phyloP scores from a whole-genome alignment of 352 stramenopile genomes.

The Globisporangium takayamanum region DNA sequence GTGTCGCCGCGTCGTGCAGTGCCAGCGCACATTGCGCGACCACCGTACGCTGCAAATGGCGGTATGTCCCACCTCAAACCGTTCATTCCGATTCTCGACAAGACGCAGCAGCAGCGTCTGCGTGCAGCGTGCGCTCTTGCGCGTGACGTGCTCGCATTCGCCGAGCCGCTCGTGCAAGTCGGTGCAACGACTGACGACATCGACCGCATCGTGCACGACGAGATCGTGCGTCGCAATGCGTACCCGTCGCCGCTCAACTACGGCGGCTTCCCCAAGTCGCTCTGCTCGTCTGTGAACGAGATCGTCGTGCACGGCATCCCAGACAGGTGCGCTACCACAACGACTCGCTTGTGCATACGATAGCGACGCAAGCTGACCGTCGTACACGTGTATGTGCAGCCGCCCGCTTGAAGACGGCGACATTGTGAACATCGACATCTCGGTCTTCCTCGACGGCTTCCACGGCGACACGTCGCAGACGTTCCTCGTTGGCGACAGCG shows the following conservation, averaged over 20 bases:
- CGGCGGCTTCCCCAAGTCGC: constrained; percentile 91
- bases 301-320: constrained; percentile 97
- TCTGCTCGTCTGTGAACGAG: constrained; percentile 96
- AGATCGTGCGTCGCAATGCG: constrained; percentile 78
- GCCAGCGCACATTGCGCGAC: constrained; percentile 42
- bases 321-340: constrained; percentile 47
- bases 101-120: constrained; percentile 53
- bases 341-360: not conserved
- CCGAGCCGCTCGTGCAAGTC: constrained; percentile 56
- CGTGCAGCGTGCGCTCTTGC: constrained; percentile 66
- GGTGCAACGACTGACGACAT: constrained; percentile 93
- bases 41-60: constrained; percentile 56
- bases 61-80: constrained; percentile 61
- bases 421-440: constrained; percentile 97
- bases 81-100: constrained; percentile 78
- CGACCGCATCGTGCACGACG: constrained; percentile 88
- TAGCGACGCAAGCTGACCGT: not conserved
- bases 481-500: constrained; percentile 88
- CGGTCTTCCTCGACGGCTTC: constrained; percentile 90
- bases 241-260: constrained; percentile 93
- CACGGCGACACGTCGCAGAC: constrained; percentile 98
- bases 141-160: constrained; percentile 76
- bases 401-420: constrained; percentile 88
- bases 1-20: constrained; percentile 49
- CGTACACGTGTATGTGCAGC: constrained; percentile 11